Evolutionary conservation across 2,329 filamentous ascomycete genomes (phyloP).

Genomic region (Elsinoe necatrix): DNA sequence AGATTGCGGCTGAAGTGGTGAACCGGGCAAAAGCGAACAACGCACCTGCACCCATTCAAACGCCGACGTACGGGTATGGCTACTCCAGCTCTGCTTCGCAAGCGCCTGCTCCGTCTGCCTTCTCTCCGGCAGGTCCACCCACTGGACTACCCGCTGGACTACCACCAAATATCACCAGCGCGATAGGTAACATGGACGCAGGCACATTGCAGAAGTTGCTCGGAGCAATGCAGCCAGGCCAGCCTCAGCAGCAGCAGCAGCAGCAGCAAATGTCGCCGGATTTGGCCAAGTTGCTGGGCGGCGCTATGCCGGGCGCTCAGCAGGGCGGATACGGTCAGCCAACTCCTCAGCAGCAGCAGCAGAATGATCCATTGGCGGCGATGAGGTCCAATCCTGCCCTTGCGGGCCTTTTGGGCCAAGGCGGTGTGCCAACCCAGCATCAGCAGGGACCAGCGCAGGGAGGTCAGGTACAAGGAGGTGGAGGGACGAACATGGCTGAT

Average conservation of each 20-base stretch:
- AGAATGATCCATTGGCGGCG: slow-evolving; percentile 27
- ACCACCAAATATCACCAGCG: slow-evolving; percentile 48
- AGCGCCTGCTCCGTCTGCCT: slow-evolving; percentile 5
- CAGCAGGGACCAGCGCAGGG: slow-evolving; percentile 26
- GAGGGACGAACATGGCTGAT: slow-evolving; percentile 50
- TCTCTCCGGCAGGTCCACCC: neutral
- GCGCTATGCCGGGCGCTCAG: slow-evolving; percentile 22
- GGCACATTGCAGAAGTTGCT: slow-evolving; percentile 63
- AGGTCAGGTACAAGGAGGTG: slow-evolving; percentile 21
- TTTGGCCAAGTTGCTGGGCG: slow-evolving; percentile 32
- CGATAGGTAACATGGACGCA: slow-evolving; percentile 61
- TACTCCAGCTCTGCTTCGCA: slow-evolving; percentile 19
- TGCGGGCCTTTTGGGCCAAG: slow-evolving; percentile 21
- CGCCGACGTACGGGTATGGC: slow-evolving; percentile 23
- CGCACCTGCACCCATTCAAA: slow-evolving; percentile 31
- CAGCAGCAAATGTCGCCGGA: slow-evolving; percentile 21
- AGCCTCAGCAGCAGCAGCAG: slow-evolving; percentile 26
- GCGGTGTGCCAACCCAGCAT: slow-evolving; percentile 21
- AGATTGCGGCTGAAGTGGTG: slow-evolving; percentile 72
- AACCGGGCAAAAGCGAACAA: slow-evolving; percentile 55
- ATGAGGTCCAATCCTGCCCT: slow-evolving; percentile 24
- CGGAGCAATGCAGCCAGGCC: slow-evolving; percentile 44
- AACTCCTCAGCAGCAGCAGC: slow-evolving; percentile 19
- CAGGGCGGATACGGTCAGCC: slow-evolving; percentile 23
- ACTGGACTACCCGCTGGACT: slow-evolving; percentile 15